A percentile compares a stretch with the other conserved stretches of the same genome.
phyloP scores from a whole-genome alignment of 345 rosid genomes.

The Syzygium aqueum region DNA sequence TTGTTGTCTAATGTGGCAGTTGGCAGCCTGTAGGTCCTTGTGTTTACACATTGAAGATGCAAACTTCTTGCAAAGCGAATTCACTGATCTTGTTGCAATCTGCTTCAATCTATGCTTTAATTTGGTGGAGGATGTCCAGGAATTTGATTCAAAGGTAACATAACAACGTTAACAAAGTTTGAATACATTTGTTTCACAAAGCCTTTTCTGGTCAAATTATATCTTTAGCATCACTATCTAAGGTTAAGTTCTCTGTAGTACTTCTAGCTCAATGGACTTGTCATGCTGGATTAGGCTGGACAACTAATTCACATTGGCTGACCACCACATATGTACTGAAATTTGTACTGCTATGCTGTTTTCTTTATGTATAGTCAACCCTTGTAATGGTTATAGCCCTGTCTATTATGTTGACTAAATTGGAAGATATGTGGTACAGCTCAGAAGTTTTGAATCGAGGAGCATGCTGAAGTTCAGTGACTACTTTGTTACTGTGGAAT shows the following conservation, averaged over 20 bases:
- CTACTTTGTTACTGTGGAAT: not conserved
- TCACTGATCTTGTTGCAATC: conserved; percentile 78
- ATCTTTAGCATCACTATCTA: not conserved
- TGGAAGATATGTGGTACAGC: not conserved
- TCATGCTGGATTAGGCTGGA: not conserved
- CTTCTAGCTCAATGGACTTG: not conserved
- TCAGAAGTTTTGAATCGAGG: not conserved
- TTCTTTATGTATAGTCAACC: not conserved
- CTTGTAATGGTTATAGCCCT: not conserved
- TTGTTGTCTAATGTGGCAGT: conserved; percentile 39
- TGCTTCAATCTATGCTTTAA: conserved; percentile 91
- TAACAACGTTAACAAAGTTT: not conserved
- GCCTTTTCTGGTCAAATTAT: not conserved
- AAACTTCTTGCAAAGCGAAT: conserved; percentile 65
- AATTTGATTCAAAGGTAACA: conserved; percentile 92
- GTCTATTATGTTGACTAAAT: not conserved
- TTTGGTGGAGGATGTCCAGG: conserved; percentile 88
- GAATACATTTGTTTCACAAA: not conserved
- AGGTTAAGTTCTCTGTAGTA: not conserved
- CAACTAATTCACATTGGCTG: not conserved
- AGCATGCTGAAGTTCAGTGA: not conserved
- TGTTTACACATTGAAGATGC: conserved; percentile 94
- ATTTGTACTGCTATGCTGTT: not conserved
- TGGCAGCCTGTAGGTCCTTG: conserved; percentile 95
- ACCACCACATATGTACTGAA: not conserved